phyloP scores from a whole-genome alignment of 129 eudicot species.

The Lonicera japonica region DNA sequence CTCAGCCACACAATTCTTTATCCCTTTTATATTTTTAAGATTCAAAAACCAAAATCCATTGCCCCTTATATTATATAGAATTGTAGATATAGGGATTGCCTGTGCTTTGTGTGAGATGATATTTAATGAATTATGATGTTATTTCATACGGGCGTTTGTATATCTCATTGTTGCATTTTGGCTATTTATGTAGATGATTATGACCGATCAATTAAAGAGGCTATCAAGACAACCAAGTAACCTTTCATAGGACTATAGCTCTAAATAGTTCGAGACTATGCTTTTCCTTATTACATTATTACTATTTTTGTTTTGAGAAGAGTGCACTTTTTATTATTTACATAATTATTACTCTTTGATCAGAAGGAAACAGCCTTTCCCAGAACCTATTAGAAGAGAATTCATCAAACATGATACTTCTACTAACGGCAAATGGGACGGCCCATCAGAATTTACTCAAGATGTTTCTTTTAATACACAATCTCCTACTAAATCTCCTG shows the following conservation, averaged over 20 bases:
- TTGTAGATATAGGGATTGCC: too few species aligned
- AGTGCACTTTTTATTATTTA: neutral
- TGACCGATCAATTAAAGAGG: constrained; percentile 91
- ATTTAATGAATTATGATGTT: neutral
- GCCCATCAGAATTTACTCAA: constrained; percentile 29
- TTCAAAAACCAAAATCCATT: too few species aligned
- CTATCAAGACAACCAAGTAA: constrained; percentile 86
- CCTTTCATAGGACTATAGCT: constrained; percentile 1
- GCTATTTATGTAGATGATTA: constrained; percentile 76
- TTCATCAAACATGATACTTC: constrained; percentile 38
- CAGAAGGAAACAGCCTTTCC: constrained; percentile 54
- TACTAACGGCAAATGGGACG: constrained; percentile 52
- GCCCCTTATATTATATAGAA: too few species aligned
- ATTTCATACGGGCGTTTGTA: neutral
- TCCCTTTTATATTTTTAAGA: too few species aligned
- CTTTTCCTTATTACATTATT: neutral
- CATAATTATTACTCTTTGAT: neutral
- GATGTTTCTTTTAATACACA: constrained; percentile 33
- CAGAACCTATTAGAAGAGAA: constrained; percentile 65
- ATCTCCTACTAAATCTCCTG: constrained; percentile 54
- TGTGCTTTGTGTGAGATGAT: neutral
- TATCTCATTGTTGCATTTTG: constrained; percentile 1
- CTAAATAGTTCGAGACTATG: constrained; percentile 9
- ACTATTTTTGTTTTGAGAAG: neutral
- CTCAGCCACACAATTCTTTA: too few species aligned